Evolutionary conservation across 352 stramenopile species (phyloP).

Genomic region (Phytopythium kandeliae): DNA sequence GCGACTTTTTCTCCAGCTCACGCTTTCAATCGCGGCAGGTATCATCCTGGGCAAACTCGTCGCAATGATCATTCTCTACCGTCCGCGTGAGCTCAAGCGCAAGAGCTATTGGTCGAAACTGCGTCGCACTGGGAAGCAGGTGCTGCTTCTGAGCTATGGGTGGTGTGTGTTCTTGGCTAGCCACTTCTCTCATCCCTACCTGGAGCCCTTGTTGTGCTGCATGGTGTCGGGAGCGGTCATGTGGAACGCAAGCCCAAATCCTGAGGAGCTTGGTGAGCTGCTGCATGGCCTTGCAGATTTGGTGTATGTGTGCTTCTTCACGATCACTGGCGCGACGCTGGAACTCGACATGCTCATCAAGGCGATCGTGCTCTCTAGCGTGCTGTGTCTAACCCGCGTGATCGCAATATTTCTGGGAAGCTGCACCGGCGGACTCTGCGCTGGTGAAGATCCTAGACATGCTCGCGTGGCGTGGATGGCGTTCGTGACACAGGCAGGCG

Average conservation of each 20-base stretch:
- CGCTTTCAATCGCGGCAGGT: constrained; percentile 39
- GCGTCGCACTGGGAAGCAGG: constrained; percentile 38
- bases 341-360: constrained; percentile 64
- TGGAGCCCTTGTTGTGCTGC: constrained; percentile 59
- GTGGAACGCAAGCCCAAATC: constrained; percentile 54
- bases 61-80: constrained; percentile 46
- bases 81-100: constrained; percentile 40
- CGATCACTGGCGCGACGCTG: constrained; percentile 56
- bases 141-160: constrained; percentile 52
- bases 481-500: constrained; percentile 67
- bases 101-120: constrained; percentile 28
- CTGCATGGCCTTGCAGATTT: constrained; percentile 48
- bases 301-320: constrained; percentile 76
- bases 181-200: constrained; percentile 53
- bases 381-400: constrained; percentile 48
- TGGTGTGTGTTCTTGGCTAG: constrained; percentile 56
- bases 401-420: constrained; percentile 55
- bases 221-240: constrained; percentile 63
- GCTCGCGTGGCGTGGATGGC: constrained; percentile 61
- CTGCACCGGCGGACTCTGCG: constrained; percentile 39
- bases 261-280: constrained; percentile 46
- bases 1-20: constrained; percentile 33
- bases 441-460: constrained; percentile 36
- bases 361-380: constrained; percentile 41
- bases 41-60: constrained; percentile 50